A percentile compares a stretch with the other conserved stretches of the same genome.
Conservation (phyloP, 164 flowering plant species). For the Berberis vulgaris region DNA sequence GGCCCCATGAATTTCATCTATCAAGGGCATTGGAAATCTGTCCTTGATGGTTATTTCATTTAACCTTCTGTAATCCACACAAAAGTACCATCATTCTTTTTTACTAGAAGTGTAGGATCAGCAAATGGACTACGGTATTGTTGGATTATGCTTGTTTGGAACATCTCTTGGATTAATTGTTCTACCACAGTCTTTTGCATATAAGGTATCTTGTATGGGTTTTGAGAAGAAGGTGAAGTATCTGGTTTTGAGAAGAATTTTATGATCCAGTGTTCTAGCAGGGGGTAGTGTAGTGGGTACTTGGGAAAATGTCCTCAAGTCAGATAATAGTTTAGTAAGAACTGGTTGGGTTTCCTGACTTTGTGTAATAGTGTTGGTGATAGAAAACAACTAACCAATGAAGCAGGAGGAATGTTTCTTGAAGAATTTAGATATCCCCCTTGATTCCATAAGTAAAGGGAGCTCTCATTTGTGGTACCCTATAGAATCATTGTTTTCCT, state of each 20-base stretch:
- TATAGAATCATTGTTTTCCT: too few relatives aligned
- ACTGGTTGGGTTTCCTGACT: background rate
- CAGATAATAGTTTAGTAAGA: background rate
- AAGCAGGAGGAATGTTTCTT: background rate
- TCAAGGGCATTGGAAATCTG: too few relatives aligned
- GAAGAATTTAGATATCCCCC: background rate
- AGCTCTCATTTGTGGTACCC: too few relatives aligned
- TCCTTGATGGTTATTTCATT: background rate
- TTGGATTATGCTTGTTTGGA: background rate
- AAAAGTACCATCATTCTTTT: slow-evolving; percentile 1
- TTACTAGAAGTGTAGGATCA: background rate
- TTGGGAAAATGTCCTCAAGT: too few relatives aligned
- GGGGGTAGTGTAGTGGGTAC: background rate
- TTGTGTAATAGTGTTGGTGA: background rate
- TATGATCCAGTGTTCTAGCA: background rate
- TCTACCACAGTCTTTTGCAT: background rate
- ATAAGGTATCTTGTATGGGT: background rate
- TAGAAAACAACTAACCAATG: background rate
- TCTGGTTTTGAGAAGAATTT: background rate
- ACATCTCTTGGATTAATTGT: background rate
- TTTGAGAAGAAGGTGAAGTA: background rate
- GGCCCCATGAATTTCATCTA: too few relatives aligned
- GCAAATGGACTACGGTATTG: background rate
- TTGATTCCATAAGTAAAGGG: too few relatives aligned
- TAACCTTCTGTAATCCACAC: background rate